phyloP scores from a whole-genome alignment of 2,329 filamentous ascomycete genomes.

The Aphanocladium album region DNA sequence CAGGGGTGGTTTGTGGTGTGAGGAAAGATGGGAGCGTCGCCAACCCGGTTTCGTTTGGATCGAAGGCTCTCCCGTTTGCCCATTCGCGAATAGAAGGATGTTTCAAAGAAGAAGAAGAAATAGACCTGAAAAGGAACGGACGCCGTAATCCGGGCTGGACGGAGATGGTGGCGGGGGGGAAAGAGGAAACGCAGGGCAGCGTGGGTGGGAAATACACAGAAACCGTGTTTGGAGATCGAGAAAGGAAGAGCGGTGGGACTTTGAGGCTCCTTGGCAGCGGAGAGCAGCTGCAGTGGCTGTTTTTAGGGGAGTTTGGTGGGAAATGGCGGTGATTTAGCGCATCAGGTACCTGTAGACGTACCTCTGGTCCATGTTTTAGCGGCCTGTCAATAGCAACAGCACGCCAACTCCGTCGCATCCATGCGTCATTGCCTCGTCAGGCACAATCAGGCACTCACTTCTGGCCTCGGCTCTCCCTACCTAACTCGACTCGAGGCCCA shows the following conservation, averaged over 20 bases:
- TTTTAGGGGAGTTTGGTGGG: background rate
- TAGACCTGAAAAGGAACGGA: slow-evolving; percentile 1
- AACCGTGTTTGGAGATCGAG: background rate
- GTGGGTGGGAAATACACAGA: background rate
- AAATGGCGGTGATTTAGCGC: background rate
- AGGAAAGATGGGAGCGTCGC: background rate
- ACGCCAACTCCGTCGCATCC: background rate
- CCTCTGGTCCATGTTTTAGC: background rate
- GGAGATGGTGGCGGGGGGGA: background rate
- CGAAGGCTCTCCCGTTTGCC: background rate
- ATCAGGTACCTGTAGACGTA: background rate
- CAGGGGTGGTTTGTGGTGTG: background rate
- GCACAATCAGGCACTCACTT: background rate
- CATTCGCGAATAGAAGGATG: background rate
- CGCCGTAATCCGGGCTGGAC: background rate
- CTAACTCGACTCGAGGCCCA: background rate
- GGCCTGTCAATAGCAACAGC: background rate
- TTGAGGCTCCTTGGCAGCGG: background rate
- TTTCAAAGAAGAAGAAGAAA: background rate
- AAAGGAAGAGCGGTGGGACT: background rate
- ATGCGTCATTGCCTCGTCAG: background rate
- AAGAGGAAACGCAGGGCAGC: background rate
- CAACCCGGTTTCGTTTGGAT: background rate
- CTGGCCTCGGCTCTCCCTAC: background rate
- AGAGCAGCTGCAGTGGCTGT: background rate